phyloP scores from a whole-genome alignment of 148 eudicot genomes.

The Camellia sinensis region DNA sequence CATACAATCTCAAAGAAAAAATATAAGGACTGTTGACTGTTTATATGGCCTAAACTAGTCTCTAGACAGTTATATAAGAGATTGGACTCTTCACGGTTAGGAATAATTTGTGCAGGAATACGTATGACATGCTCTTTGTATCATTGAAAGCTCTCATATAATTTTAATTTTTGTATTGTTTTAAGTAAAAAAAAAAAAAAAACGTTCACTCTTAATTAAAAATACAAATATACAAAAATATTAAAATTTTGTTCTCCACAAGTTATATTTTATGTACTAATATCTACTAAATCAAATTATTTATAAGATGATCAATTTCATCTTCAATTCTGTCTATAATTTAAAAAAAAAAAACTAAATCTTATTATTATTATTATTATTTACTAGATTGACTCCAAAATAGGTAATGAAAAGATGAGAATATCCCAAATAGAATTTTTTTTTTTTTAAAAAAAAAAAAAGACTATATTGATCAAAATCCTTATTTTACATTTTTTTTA shows the following conservation, averaged over 20 bases:
- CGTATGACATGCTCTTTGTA: no score
- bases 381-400: background rate
- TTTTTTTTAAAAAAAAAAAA: no score
- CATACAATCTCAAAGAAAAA: no score
- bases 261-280: background rate
- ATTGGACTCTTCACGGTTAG: background rate
- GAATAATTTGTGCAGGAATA: background rate
- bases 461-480: background rate
- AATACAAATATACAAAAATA: background rate
- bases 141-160: background rate
- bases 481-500: background rate
- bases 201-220: no score
- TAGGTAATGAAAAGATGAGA: background rate
- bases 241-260: background rate
- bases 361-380: no score
- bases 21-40: no score
- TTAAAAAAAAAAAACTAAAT: no score
- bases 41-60: no score
- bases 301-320: background rate
- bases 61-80: no score
- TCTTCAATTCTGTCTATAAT: background rate
- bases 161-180: background rate
- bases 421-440: background rate
- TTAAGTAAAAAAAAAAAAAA: no score
- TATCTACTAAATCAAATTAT: no score